Conservation (phyloP, 345 rosid genomes). For the Brassica cretica region DNA sequence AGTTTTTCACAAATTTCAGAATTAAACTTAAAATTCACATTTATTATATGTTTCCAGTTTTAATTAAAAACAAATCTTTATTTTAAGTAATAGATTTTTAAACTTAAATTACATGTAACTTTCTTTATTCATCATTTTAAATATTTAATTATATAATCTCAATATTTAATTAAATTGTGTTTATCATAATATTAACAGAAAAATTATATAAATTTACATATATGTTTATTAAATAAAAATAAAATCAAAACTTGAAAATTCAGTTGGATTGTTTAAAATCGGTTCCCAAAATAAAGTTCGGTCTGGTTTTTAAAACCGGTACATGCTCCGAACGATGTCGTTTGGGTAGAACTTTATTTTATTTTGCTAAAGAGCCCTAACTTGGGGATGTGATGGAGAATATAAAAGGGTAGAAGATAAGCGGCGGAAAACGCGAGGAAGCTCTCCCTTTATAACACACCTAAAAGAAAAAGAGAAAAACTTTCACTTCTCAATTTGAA, state of each 20-base stretch:
- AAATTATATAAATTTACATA: too few relatives aligned
- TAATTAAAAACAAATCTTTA: not conserved
- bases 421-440: slow-evolving; percentile 40
- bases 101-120: not conserved
- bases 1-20: not conserved
- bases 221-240: too few relatives aligned
- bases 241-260: too few relatives aligned
- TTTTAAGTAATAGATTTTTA: not conserved
- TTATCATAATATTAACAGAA: too few relatives aligned
- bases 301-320: not conserved
- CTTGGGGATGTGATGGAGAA: not conserved
- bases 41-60: not conserved
- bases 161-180: too few relatives aligned
- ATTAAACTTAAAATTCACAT: too few relatives aligned
- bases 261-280: too few relatives aligned
- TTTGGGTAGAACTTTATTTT: not conserved
- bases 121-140: not conserved
- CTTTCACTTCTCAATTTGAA: slow-evolving; percentile 29
- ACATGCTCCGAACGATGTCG: slow-evolving; percentile 1
- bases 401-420: slow-evolving; percentile 32
- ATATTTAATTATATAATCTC: too few relatives aligned
- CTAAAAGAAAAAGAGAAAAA: not conserved
- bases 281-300: not conserved
- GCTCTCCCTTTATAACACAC: slow-evolving; percentile 35
- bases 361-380: not conserved